phyloP scores from a whole-genome alignment of 208 protist species.

The Eutreptiella sp. region DNA sequence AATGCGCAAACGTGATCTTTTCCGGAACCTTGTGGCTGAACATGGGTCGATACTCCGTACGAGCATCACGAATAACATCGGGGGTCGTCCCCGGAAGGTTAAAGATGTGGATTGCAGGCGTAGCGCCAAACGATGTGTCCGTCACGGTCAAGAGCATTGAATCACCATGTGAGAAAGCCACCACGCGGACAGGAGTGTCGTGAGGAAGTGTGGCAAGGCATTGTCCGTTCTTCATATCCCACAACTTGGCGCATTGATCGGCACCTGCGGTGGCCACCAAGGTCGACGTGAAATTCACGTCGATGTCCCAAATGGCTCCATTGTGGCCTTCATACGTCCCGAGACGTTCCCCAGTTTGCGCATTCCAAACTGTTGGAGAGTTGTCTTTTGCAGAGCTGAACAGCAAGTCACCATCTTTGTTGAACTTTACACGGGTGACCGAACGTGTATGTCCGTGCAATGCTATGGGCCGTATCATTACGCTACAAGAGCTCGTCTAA shows the following conservation, averaged over 20 bases:
- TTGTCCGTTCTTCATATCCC: constrained; percentile 83
- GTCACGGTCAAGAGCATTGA: constrained; percentile 76
- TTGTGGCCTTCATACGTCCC: constrained; percentile 89
- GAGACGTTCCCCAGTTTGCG: constrained; percentile 83
- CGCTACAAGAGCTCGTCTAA: too few species aligned
- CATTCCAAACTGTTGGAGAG: constrained; percentile 81
- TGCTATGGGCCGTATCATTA: too few species aligned
- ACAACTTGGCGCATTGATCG: constrained; percentile 65
- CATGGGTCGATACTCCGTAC: not conserved
- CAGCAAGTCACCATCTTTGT: constrained; percentile 93
- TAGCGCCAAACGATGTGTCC: constrained; percentile 62
- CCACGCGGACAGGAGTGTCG: constrained; percentile 54
- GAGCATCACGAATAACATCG: not conserved
- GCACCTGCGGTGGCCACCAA: constrained; percentile 65
- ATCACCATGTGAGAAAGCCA: constrained; percentile 82
- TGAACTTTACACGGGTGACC: constrained; percentile 90
- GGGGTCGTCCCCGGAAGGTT: constrained; percentile 54
- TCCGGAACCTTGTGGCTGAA: constrained; percentile 60
- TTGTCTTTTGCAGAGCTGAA: constrained; percentile 90
- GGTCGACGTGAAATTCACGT: constrained; percentile 80
- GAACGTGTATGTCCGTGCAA: constrained; percentile 80
- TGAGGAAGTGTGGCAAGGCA: constrained; percentile 61
- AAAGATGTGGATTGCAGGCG: constrained; percentile 76
- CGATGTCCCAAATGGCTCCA: constrained; percentile 81
- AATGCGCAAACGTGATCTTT: constrained; percentile 75